These are phyloP conservation scores for Erysimum pusillum DNA, from an alignment of 441 rosid species.

Conservation along the genomic window DNA sequence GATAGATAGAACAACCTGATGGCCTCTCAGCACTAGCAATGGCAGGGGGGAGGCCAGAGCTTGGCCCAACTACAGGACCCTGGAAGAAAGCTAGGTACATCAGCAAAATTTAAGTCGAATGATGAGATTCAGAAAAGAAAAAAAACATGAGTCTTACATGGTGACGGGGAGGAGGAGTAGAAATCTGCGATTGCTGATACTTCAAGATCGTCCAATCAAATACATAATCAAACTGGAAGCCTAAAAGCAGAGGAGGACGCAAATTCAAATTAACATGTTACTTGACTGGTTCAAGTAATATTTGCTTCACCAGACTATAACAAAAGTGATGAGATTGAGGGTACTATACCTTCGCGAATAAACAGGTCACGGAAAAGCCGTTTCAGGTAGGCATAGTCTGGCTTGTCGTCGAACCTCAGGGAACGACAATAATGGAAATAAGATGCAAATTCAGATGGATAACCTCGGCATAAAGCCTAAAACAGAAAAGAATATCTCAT, in stretches of 20 bases:
- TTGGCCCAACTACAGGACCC: slow-evolving; percentile 86
- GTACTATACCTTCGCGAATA: slow-evolving; percentile 80
- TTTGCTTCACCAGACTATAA: slow-evolving; percentile 3
- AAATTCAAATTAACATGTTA: slow-evolving; percentile 19
- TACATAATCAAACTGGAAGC: slow-evolving; percentile 90
- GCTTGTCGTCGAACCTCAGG: slow-evolving; percentile 86
- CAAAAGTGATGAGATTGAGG: slow-evolving; percentile 18
- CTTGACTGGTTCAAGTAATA: slow-evolving; percentile 24
- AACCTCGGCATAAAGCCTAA: slow-evolving; percentile 85
- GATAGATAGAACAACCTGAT: slow-evolving; percentile 59
- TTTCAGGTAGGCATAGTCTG: slow-evolving; percentile 88
- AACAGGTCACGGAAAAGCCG: slow-evolving; percentile 91
- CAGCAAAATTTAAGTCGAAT: slow-evolving; percentile 6
- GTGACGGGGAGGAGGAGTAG: slow-evolving; percentile 68
- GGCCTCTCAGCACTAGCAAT: slow-evolving; percentile 75
- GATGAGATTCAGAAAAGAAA: not conserved
- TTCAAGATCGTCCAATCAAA: slow-evolving; percentile 95
- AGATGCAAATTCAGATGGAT: slow-evolving; percentile 90
- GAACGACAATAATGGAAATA: slow-evolving; percentile 91
- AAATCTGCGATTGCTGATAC: slow-evolving; percentile 83
- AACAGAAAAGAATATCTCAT: not conserved
- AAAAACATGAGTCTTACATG: slow-evolving; percentile 51
- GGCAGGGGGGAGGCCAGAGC: slow-evolving; percentile 84
- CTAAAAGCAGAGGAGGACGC: slow-evolving; percentile 48
- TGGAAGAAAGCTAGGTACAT: slow-evolving; percentile 41